phyloP scores from a whole-genome alignment of 495 filamentous ascomycete genomes.

The Penicillium cinerascens region DNA sequence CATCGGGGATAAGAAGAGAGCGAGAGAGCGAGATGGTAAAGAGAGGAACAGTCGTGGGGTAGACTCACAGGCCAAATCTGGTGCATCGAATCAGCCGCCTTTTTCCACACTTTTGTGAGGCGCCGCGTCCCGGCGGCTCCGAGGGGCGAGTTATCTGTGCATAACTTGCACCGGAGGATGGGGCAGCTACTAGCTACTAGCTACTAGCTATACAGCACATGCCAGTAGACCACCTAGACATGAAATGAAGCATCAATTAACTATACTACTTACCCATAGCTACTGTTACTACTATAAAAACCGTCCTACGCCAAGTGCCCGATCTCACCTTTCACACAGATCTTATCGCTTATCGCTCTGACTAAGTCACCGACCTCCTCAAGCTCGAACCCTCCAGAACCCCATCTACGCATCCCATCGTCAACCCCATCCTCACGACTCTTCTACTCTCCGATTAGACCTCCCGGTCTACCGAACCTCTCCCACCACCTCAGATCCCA shows the following conservation, averaged over 20 bases:
- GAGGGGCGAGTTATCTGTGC: conserved; percentile 1
- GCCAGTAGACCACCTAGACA: neutral
- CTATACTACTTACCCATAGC: neutral
- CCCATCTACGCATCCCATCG: neutral
- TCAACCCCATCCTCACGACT: neutral
- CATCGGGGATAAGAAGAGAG: conserved; percentile 15
- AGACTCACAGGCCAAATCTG: neutral
- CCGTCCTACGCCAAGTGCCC: too few species aligned
- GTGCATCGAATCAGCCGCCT: neutral
- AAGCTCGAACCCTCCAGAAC: neutral
- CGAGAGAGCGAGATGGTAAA: conserved; percentile 5
- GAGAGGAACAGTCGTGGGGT: conserved; percentile 1
- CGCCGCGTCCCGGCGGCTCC: conserved; percentile 11
- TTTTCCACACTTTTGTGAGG: conserved; percentile 1
- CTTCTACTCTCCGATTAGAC: neutral
- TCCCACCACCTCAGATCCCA: conserved; percentile 27
- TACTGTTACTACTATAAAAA: neutral
- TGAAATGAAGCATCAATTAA: neutral
- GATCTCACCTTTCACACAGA: neutral
- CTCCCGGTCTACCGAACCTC: neutral
- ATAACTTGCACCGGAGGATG: neutral
- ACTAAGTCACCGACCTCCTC: neutral
- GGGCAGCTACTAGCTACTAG: neutral
- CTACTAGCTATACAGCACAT: neutral
- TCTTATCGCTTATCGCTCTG: neutral